Evolutionary conservation across 148 eudicot genomes (phyloP).

Genomic region (Spergularia bocconei): DNA sequence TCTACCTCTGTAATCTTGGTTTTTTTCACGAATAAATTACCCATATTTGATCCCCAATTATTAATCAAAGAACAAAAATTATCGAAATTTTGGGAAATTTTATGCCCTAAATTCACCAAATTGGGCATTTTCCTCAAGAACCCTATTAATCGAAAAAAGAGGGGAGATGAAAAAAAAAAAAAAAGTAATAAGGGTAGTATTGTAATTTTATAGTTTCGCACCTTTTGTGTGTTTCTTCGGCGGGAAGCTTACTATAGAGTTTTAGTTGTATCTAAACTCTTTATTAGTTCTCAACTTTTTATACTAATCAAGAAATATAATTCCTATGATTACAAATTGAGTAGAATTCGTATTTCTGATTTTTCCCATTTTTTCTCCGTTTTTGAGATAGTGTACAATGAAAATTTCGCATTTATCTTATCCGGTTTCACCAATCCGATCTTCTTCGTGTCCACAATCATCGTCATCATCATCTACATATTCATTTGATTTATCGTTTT

Average conservation of each 20-base stretch:
- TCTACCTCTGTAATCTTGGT: conserved; percentile 97
- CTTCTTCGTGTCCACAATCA: background rate
- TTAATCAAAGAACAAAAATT: background rate
- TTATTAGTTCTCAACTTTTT: no score
- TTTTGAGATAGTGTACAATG: background rate
- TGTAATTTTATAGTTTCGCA: background rate
- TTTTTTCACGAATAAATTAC: conserved; percentile 84
- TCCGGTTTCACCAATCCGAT: background rate
- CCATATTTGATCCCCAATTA: conserved; percentile 43
- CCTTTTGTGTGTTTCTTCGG: no score
- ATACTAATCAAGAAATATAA: no score
- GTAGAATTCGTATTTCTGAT: no score
- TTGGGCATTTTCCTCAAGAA: background rate
- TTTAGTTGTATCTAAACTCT: no score
- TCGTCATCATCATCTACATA: no score
- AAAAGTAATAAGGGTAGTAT: background rate
- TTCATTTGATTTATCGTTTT: background rate
- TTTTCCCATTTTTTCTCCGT: no score
- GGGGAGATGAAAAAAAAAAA: background rate
- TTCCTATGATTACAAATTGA: no score
- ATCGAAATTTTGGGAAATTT: background rate
- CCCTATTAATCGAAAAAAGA: background rate
- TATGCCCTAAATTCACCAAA: background rate
- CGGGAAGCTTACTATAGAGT: no score
- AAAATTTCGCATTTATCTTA: background rate